Evolutionary conservation across 2,329 filamentous ascomycete genomes (phyloP), one percentile per base, ranked within the genome.

Genomic region (Purpureocillium lavendulum): DNA sequence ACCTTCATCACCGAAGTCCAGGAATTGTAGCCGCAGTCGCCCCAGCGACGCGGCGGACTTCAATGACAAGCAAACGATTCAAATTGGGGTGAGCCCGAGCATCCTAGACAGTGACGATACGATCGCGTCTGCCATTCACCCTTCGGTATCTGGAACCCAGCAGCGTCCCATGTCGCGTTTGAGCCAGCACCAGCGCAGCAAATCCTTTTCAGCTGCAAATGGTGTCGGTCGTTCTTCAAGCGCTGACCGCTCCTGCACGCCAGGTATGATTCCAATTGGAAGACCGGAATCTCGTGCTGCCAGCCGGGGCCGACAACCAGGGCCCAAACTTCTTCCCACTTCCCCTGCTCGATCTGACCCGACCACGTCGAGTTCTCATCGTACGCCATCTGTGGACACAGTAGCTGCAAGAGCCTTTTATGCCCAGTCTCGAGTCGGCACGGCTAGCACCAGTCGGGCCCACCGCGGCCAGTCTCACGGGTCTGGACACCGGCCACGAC

Each of bases 41-140:
- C 33, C 42, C 7, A 37, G 13, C 35, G 29, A 39, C n/a, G 36
- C 30, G 4, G 35, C 11, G 12, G 2, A 33, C 18, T 7, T 33
- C 7, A 36, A 35, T 49, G 33, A 33, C 11, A 15, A 36, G 3
- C 18, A 43, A 14, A 36, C 44, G 2, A 56, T 58, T 3, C 40
- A 47, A 3, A 55, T 59, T 7, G 45, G 38, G 2, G 51, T 49
- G 2, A 60, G 52, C 31, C 53, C 58, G 1, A 55, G 54, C 34
- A 41, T 60, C 15, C 34, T 50, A 32, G 39, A 40, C 3, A 36
- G 7, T 33, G 36, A 11, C 21, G 7, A 12, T 13, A 14, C 6
- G n/a, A 12, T 21, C 13, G 7, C 12, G 21, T 38, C 42, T 30
- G 16, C 24, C 39, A 33, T 26, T 26, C 15, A 39, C 26, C 11